A percentile compares a stretch with the other conserved stretches of the same genome.
Conservation (phyloP, 331 rosid species). For the Telfairia occidentalis region DNA sequence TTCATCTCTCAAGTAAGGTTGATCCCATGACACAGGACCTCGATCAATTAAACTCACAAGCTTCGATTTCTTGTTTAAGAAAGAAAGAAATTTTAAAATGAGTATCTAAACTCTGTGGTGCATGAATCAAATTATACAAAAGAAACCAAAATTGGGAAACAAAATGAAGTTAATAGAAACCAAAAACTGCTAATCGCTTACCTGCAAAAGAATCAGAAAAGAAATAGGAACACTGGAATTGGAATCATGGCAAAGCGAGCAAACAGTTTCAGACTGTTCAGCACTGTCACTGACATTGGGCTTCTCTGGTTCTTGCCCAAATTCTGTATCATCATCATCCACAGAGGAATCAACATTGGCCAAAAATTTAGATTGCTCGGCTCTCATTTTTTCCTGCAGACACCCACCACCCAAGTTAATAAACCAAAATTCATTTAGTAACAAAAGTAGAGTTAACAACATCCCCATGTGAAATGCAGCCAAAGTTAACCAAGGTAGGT, state of each 20-base stretch:
- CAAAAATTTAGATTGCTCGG: constrained; percentile 78
- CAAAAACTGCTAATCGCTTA: constrained; percentile 4
- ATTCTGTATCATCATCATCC: constrained; percentile 44
- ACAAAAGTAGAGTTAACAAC: background rate
- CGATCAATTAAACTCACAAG: constrained; percentile 69
- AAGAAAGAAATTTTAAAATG: constrained; percentile 8
- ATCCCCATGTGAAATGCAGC: background rate
- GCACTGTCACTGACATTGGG: constrained; percentile 29
- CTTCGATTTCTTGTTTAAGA: constrained; percentile 60
- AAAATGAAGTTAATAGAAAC: background rate
- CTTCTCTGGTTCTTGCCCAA: constrained; percentile 31
- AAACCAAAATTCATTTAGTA: background rate
- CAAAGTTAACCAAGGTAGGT: background rate
- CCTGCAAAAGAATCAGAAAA: constrained; percentile 77
- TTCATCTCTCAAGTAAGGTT: constrained; percentile 32
- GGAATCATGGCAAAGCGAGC: constrained; percentile 90
- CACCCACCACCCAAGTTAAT: constrained; percentile 13
- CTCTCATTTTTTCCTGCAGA: constrained; percentile 82
- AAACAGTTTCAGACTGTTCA: constrained; percentile 58
- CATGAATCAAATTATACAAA: background rate
- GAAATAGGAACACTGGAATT: constrained; percentile 59
- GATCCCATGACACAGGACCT: constrained; percentile 71
- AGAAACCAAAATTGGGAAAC: background rate
- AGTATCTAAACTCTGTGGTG: background rate
- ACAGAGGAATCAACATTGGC: constrained; percentile 46